Conservation (phyloP, 1,284 basidiomycete species). For the Melampsora americana region DNA sequence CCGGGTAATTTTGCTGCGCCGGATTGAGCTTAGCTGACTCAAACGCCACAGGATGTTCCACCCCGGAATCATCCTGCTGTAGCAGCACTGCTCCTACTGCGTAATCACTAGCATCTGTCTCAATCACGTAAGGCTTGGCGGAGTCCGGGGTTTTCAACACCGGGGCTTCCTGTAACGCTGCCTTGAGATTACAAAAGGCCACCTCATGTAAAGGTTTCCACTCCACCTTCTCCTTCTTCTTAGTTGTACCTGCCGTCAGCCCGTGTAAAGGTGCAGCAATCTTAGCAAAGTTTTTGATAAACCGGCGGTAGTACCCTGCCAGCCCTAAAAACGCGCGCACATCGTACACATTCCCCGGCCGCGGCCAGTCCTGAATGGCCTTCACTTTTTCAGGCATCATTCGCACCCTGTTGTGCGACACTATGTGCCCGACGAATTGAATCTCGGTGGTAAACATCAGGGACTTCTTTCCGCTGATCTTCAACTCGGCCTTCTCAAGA, state of each 20-base stretch:
- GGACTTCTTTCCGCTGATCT: too few species aligned
- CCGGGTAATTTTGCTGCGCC: slow-evolving; percentile 6
- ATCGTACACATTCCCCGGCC: slow-evolving; percentile 21
- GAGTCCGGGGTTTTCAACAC: too few species aligned
- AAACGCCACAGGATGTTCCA: slow-evolving; percentile 5
- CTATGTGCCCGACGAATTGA: background rate
- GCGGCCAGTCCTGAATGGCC: slow-evolving; percentile 35
- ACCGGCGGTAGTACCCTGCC: slow-evolving; percentile 11
- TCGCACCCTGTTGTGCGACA: background rate
- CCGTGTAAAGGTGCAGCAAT: slow-evolving; percentile 16
- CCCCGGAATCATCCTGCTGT: background rate
- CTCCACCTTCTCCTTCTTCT: background rate
- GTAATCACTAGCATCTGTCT: background rate
- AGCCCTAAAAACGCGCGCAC: slow-evolving; percentile 20
- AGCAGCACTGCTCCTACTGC: background rate
- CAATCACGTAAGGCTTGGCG: too few species aligned
- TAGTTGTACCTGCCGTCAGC: background rate
- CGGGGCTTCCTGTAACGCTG: too few species aligned
- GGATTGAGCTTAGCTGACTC: slow-evolving; percentile 14
- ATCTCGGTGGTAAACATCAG: too few species aligned
- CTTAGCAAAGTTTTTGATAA: slow-evolving; percentile 22
- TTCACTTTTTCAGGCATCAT: slow-evolving; percentile 21
- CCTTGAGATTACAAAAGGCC: too few species aligned
- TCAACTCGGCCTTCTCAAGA: too few species aligned
- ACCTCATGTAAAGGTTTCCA: background rate